Conservation (phyloP, 2,329 filamentous ascomycete species). For the Microcyclospora tardicrescens region DNA sequence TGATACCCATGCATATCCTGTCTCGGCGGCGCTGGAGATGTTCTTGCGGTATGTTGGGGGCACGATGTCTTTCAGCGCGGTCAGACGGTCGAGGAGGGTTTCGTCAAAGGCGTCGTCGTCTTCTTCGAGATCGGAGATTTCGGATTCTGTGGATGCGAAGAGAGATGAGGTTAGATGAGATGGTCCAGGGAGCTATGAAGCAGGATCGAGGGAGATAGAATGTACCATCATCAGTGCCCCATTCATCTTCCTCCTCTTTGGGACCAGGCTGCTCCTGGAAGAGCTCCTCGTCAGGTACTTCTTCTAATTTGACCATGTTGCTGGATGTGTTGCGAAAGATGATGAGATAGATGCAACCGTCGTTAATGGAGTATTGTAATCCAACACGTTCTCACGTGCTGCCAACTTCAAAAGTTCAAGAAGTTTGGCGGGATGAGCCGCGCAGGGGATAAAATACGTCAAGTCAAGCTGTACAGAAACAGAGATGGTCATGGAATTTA, state of each 20-base stretch:
- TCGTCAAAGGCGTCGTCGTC: slow-evolving; percentile 39
- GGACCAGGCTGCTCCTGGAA: slow-evolving; percentile 55
- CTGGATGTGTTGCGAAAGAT: background rate
- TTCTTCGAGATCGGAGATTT: slow-evolving; percentile 59
- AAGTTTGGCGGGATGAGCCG: no score
- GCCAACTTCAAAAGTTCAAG: no score
- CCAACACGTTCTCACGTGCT: no score
- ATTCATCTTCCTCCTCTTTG: slow-evolving; percentile 58
- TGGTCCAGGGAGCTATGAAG: background rate
- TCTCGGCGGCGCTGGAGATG: slow-evolving; percentile 30
- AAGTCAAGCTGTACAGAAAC: no score
- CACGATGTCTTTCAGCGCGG: slow-evolving; percentile 33
- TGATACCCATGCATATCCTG: slow-evolving; percentile 45
- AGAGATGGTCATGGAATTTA: no score
- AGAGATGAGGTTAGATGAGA: slow-evolving; percentile 3
- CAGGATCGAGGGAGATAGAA: slow-evolving; percentile 6
- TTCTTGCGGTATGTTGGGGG: slow-evolving; percentile 32
- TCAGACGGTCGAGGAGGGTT: slow-evolving; percentile 29
- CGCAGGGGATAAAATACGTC: no score
- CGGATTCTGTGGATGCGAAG: slow-evolving; percentile 46
- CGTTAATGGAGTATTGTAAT: no score
- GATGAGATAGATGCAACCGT: background rate
- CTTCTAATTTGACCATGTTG: slow-evolving; percentile 85
- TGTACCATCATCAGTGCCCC: slow-evolving; percentile 85
- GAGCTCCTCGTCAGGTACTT: slow-evolving; percentile 96